Evolutionary conservation across 1,284 basidiomycete species (phyloP).

Genomic region (Cutaneotrichosporon cyanovorans): DNA sequence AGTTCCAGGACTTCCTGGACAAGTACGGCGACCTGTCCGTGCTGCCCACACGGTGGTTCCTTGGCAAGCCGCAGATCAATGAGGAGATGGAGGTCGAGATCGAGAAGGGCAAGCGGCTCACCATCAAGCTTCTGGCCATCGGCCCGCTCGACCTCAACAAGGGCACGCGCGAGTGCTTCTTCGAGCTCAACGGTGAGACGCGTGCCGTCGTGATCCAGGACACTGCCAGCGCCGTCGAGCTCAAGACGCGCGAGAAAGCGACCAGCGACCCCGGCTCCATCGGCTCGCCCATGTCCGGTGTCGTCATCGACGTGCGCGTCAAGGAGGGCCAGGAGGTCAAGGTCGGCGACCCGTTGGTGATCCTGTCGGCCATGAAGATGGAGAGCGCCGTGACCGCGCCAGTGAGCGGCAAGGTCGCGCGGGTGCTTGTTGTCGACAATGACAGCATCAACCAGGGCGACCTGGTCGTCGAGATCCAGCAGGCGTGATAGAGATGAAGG

Average conservation of each 20-base stretch:
- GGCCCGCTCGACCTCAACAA: constrained; percentile 85
- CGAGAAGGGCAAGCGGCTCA: constrained; percentile 94
- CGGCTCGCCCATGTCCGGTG: constrained; percentile 75
- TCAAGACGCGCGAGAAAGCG: constrained; percentile 85
- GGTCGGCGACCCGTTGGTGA: constrained; percentile 72
- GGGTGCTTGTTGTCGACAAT: constrained; percentile 71
- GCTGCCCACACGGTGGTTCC: constrained; percentile 93
- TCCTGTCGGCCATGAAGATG: constrained; percentile 55
- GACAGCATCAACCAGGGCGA: constrained; percentile 47
- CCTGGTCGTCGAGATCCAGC: constrained; percentile 36
- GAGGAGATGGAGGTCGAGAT: constrained; percentile 97
- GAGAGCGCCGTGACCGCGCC: constrained; percentile 92
- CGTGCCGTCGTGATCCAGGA: constrained; percentile 92
- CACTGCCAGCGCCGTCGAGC: constrained; percentile 91
- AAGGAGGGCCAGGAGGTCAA: constrained; percentile 95
- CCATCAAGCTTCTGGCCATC: constrained; percentile 90
- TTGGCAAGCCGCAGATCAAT: constrained; percentile 80
- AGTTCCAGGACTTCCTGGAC: constrained; percentile 88
- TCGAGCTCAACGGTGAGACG: constrained; percentile 87
- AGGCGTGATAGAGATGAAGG: too few relatives aligned
- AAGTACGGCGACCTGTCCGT: constrained; percentile 95
- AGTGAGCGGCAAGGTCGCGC: constrained; percentile 88
- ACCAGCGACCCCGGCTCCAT: constrained; percentile 87
- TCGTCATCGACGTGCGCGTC: constrained; percentile 94
- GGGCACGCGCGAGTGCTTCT: constrained; percentile 91